Evolutionary conservation across 768 basidiomycete genomes (phyloP).

Genomic region (Lactarius hengduanensis): DNA sequence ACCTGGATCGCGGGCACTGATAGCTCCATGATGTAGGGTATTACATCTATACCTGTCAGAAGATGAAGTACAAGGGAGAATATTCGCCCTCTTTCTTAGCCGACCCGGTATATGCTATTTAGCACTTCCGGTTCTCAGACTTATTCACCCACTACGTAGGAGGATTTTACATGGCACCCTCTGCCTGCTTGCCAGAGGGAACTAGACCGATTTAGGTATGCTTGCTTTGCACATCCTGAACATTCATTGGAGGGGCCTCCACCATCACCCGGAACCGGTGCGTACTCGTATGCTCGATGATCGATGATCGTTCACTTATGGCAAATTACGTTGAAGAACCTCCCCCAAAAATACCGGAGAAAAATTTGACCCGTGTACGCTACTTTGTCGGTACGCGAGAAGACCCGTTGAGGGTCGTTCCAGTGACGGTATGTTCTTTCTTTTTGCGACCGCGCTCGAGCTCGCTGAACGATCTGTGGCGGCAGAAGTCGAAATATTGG

Average conservation of each 20-base stretch:
- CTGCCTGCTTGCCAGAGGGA: conserved; percentile 54
- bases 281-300: not conserved
- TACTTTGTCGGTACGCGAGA: conserved; percentile 3
- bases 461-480: not conserved
- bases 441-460: not conserved
- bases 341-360: conserved; percentile 13
- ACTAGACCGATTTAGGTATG: conserved; percentile 69
- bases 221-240: conserved; percentile 63
- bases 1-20: not conserved
- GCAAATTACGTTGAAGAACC: conserved; percentile 12
- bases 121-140: not conserved
- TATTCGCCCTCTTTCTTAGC: conserved; percentile 84
- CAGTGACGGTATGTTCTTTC: conserved; percentile 18
- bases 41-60: conserved; percentile 88
- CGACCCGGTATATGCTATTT: conserved; percentile 63
- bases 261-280: conserved; percentile 4
- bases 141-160: conserved; percentile 44
- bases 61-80: conserved; percentile 97
- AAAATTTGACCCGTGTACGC: conserved; percentile 2
- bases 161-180: conserved; percentile 75
- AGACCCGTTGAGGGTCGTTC: not conserved
- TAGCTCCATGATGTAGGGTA: conserved; percentile 54
- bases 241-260: conserved; percentile 42
- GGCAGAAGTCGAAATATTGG: conserved; percentile 30
- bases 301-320: not conserved